Conservation (phyloP, 306 rosid genomes). For the Purshia tridentata region DNA sequence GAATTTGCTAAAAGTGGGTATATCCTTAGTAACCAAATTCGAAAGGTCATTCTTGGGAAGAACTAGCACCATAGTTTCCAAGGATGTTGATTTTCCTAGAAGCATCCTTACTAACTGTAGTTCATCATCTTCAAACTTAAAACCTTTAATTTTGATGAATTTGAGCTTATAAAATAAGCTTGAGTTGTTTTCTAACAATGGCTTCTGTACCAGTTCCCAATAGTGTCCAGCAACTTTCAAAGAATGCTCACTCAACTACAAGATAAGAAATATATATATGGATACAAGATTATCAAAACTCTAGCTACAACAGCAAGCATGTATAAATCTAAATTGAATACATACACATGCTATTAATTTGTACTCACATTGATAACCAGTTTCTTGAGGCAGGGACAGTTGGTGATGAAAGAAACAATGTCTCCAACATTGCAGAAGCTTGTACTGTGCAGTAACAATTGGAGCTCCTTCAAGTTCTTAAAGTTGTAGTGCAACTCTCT, state of each 20-base stretch:
- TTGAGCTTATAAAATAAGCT: slow-evolving; percentile 14
- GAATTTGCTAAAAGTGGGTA: too few species aligned
- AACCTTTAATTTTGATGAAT: slow-evolving; percentile 34
- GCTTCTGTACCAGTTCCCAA: slow-evolving; percentile 37
- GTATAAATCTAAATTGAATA: too few species aligned
- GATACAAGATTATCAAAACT: too few species aligned
- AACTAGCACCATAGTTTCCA: slow-evolving; percentile 31
- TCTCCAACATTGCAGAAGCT: slow-evolving; percentile 40
- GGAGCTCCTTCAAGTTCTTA: slow-evolving; percentile 34
- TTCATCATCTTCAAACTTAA: slow-evolving; percentile 24
- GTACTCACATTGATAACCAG: slow-evolving; percentile 48
- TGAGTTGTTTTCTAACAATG: background rate
- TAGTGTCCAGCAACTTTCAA: slow-evolving; percentile 19
- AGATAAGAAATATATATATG: too few species aligned
- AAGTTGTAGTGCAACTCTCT: slow-evolving; percentile 9
- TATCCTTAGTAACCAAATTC: background rate
- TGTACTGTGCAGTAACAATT: slow-evolving; percentile 34
- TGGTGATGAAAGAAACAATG: slow-evolving; percentile 27
- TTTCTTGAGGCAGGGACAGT: slow-evolving; percentile 32
- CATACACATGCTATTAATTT: background rate
- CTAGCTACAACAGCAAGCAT: too few species aligned
- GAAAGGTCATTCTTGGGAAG: slow-evolving; percentile 7
- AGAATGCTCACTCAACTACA: background rate
- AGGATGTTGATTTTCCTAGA: slow-evolving; percentile 14
- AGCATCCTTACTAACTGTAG: slow-evolving; percentile 24